Evolutionary conservation across 805 yeast species (phyloP).

Genomic region (Yarrowia sp.): DNA sequence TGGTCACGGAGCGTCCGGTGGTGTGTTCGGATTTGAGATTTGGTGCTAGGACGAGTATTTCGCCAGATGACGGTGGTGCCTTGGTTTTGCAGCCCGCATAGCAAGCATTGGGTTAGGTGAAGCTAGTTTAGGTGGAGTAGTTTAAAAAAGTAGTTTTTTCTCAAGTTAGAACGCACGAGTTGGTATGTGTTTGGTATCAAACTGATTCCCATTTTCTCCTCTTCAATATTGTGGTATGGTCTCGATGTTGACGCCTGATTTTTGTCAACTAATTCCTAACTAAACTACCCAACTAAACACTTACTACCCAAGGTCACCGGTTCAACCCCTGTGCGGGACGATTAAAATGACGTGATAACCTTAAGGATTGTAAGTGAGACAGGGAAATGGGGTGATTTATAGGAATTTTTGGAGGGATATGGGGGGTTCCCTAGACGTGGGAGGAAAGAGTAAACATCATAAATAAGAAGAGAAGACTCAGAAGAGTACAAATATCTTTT

Average conservation of each 20-base stretch:
- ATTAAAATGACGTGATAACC: not conserved
- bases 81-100: not conserved
- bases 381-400: conserved; percentile 1
- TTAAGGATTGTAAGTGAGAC: conserved; percentile 7
- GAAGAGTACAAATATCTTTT: too few species aligned
- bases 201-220: not conserved
- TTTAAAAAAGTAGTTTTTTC: too few species aligned
- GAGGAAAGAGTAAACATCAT: too few species aligned
- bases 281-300: not conserved
- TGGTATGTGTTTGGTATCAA: not conserved
- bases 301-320: not conserved
- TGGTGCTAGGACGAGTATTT: too few species aligned
- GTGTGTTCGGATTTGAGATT: not conserved
- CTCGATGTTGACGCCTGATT: not conserved
- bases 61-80: not conserved
- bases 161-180: too few species aligned
- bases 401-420: too few species aligned
- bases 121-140: not conserved
- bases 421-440: too few species aligned
- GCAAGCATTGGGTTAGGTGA: conserved; percentile 23
- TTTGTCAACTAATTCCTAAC: not conserved
- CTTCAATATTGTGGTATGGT: not conserved
- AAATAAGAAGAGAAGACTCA: not conserved
- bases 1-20: not conserved
- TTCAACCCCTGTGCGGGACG: not conserved